phyloP scores from a whole-genome alignment of 2,329 filamentous ascomycete genomes.

The Apiospora aurea region DNA sequence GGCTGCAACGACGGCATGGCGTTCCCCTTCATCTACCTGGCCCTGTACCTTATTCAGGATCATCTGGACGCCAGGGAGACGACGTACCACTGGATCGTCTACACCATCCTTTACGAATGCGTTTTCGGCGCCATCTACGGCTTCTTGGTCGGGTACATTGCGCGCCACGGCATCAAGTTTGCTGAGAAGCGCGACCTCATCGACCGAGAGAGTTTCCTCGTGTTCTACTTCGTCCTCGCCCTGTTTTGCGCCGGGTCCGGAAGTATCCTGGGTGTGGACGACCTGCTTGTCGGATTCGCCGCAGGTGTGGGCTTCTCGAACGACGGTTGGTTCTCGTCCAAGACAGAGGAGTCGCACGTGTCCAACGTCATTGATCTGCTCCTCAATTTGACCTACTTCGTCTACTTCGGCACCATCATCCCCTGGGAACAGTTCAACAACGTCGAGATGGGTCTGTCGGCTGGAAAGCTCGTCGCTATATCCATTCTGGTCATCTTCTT shows the following conservation, averaged over 20 bases:
- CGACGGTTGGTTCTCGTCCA: slow-evolving; percentile 97
- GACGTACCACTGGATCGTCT: slow-evolving; percentile 85
- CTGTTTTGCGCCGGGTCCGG: slow-evolving; percentile 96
- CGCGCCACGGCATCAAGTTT: slow-evolving; percentile 86
- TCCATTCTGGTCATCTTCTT: slow-evolving; percentile 95
- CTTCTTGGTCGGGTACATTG: slow-evolving; percentile 86
- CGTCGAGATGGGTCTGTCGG: slow-evolving; percentile 73
- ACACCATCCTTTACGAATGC: slow-evolving; percentile 94
- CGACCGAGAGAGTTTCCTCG: slow-evolving; percentile 95
- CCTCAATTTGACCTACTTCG: slow-evolving; percentile 97
- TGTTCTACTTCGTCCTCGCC: slow-evolving; percentile 97
- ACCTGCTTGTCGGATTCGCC: slow-evolving; percentile 92
- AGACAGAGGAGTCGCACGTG: slow-evolving; percentile 97
- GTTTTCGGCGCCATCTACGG: slow-evolving; percentile 90
- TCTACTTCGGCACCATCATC: slow-evolving; percentile 96
- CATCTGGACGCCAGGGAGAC: slow-evolving; percentile 72
- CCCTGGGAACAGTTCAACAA: slow-evolving; percentile 94
- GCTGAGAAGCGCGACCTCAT: slow-evolving; percentile 87
- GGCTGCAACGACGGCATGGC: slow-evolving; percentile 99
- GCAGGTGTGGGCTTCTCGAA: slow-evolving; percentile 99
- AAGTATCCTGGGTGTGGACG: slow-evolving; percentile 88
- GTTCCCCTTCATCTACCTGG: slow-evolving; percentile 95
- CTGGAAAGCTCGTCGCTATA: slow-evolving; percentile 93
- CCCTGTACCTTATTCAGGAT: slow-evolving; percentile 88
- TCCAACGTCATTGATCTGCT: slow-evolving; percentile 99